These are phyloP conservation scores for Aphanoascus verrucosus DNA, from an alignment of 2,329 filamentous ascomycete species.

Conservation along the genomic window DNA sequence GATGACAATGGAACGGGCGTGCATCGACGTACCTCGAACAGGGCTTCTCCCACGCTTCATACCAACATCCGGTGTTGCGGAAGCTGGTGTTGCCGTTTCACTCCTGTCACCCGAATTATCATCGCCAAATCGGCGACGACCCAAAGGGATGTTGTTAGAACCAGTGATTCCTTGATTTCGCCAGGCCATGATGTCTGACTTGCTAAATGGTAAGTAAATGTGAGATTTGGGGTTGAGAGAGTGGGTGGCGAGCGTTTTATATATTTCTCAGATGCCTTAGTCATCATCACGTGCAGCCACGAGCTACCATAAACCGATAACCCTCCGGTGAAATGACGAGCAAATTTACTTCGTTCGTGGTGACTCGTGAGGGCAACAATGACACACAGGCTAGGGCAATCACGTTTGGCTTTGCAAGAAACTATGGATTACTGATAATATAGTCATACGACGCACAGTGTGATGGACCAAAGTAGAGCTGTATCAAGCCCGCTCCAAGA, in stretches of 20 bases:
- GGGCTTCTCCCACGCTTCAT: slow-evolving; percentile 88
- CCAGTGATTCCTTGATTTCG: slow-evolving; percentile 76
- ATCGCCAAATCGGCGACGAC: slow-evolving; percentile 66
- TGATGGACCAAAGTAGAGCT: neutral
- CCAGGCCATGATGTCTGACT: slow-evolving; percentile 46
- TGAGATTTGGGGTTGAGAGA: neutral
- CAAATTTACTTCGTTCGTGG: too few species aligned
- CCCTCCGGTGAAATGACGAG: too few species aligned
- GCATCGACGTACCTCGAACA: slow-evolving; percentile 52
- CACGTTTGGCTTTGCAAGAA: too few species aligned
- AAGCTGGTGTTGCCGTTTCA: slow-evolving; percentile 36
- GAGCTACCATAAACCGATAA: too few species aligned
- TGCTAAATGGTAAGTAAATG: neutral
- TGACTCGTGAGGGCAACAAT: too few species aligned
- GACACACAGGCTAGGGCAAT: too few species aligned
- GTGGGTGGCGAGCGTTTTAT: neutral
- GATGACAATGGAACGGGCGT: slow-evolving; percentile 3
- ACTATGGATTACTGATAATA: too few species aligned
- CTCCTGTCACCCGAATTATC: slow-evolving; percentile 36
- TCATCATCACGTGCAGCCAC: too few species aligned
- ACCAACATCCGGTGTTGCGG: slow-evolving; percentile 40
- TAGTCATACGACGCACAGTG: too few species aligned
- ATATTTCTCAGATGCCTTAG: neutral
- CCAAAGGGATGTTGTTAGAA: slow-evolving; percentile 94
- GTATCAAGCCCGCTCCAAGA: neutral